Percentiles rank a stretch among this genome's conserved stretches.
Evolutionary conservation across 306 rosid genomes (phyloP).

Genomic region (Cicer bijugum): DNA sequence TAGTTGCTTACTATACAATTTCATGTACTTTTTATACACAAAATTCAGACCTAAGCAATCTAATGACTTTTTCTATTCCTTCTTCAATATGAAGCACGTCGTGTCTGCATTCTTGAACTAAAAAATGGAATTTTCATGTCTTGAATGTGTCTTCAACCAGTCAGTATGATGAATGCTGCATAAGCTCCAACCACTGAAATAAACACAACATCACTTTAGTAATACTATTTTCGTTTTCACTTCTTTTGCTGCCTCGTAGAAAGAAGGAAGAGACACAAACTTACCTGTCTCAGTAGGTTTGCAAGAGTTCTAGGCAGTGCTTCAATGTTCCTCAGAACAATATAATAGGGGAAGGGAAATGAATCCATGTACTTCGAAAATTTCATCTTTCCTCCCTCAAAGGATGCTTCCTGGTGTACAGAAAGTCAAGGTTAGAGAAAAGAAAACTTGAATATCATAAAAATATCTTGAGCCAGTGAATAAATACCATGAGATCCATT

Average conservation of each 20-base stretch:
- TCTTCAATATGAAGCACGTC: conserved; percentile 13
- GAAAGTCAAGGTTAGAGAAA: conserved; percentile 13
- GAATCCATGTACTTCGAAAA: conserved; percentile 71
- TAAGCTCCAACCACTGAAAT: conserved; percentile 91
- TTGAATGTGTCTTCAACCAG: conserved; percentile 6
- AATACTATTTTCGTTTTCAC: neutral
- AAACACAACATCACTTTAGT: conserved; percentile 9
- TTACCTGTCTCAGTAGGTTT: conserved; percentile 81
- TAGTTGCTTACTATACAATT: neutral
- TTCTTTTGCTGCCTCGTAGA: neutral
- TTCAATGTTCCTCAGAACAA: conserved; percentile 71
- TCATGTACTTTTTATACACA: neutral
- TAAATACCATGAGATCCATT: conserved; percentile 62
- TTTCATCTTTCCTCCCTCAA: conserved; percentile 54
- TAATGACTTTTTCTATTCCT: neutral
- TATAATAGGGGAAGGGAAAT: conserved; percentile 87
- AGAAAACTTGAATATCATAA: neutral
- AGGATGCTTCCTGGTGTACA: conserved; percentile 64
- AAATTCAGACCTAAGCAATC: neutral
- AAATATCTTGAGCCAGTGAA: neutral
- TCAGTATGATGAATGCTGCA: conserved; percentile 56
- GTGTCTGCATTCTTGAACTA: neutral
- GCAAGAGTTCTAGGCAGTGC: conserved; percentile 89
- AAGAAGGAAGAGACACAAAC: neutral
- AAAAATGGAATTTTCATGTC: conserved; percentile 2